Evolutionary conservation across 805 yeast species (phyloP), one percentile per base, ranked within the genome.

Genomic region (Barnettozyma siamensis): DNA sequence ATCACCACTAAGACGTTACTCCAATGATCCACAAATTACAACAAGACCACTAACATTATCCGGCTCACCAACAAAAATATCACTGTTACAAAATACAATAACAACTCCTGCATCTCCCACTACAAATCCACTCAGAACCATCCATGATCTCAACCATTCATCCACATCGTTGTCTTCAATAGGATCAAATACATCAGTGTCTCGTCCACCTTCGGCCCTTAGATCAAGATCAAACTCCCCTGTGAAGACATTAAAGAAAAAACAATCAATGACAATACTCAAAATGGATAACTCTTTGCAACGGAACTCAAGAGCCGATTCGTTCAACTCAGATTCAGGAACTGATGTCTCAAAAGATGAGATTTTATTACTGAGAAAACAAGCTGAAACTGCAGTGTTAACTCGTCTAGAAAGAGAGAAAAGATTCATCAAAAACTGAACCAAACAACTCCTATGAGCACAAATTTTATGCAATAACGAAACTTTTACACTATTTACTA

Each of bases 141-240:
- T 16, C 12, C 41, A 33, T 9, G 37, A 38, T 20, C 19, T 38
- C 5, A 38, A 33, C 13, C 36, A 33, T 4, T 33, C 36, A 10
- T 33, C 41, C 13, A 38, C 36, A 7, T 33, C 41, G 12, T 16
- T 29, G 13, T 33, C 35, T 7, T 31, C 37, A 30, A 20, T 26
- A 32, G 26, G 26, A 13, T 36, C 42, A 40, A 35, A 27, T 33
- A 40, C 18, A 29, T 30, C 41, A 24, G 17, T 18, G 26, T 41
- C 43, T 6, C 31, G 43, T n/a, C 44, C 52, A 13, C 48, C 53
- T 29, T 37, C 55, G 15, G 43, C 45, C 28, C 15, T 47, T 19
- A 48, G 59, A 47, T 54, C 59, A 16, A 45, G 57, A 38, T 48
- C 58, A 7, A 15, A 51, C 7, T 52, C 60, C 2, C 57, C 55